Evolutionary conservation across 192 early-diverging fungal species (phyloP), one percentile per base, ranked within the genome.

Genomic region (Helicostylum pulchrum): DNA sequence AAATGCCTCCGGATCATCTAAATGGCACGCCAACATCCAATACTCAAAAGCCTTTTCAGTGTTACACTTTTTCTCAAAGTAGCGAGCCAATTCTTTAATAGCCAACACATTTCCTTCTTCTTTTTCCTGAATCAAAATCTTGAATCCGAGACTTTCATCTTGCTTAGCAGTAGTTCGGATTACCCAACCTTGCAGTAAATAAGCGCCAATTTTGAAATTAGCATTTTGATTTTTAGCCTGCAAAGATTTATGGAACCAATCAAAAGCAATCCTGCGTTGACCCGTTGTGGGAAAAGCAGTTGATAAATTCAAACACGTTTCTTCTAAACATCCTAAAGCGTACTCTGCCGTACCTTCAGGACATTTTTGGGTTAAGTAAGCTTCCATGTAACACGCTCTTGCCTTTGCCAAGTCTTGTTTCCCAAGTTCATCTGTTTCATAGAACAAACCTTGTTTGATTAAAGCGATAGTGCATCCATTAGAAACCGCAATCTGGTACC

Each of bases 321-420:
- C 55, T 19, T 11, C 17, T 32, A 30, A 57, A 32, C 55, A 57
- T n/a, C 55, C 55, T 19, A 57, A 32, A 39, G 55, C 55, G 11
- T 57, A 57, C 34, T 57, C 55, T 4, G 31, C 17, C 8, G 12
- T 20, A 36, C 55, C 55, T n/a, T 57, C 19, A 11, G 19, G 55
- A 23, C 55, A 57, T 1, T 11, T 19, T 4, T 43, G 7, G 7
- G 17, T 32, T 43, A 57, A 20, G 44, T 45, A 45, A 19, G 55
- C 55, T 19, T 21, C 19, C 19, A n/a, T 36, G 4, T 57, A 57
- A n/a, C 31, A 19, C 11, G 2, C 34, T 12, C 17, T 6, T 6
- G 55, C 55, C 9, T 9, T 9, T 11, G 31, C 7, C 8, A 57
- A 32, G 17, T 57, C 36, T 20, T 17, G 31, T 2, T 7, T 36